Evolutionary conservation across 306 rosid species (phyloP), one percentile per base, ranked within the genome.

Genomic region (Quillaja saponaria): DNA sequence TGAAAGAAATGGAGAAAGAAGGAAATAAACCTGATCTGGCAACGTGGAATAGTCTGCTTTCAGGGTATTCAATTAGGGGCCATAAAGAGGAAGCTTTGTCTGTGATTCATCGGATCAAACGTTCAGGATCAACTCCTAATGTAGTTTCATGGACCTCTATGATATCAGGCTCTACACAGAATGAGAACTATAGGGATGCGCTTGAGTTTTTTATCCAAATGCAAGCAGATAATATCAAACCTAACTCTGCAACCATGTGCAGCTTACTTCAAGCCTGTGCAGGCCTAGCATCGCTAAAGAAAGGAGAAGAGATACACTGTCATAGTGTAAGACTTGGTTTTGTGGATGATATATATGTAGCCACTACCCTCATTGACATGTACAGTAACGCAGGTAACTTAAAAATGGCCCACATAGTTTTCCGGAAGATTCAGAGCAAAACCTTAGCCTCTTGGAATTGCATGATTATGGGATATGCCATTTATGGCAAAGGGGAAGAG

Each of bases 101-200:
- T 0, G 71, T 73, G 58, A 72, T 84, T 38, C 60, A 64, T 39
- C 63, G 62, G 62, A 81, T 84, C 34, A 87, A 72, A 82, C 72
- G 57, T 67, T 81, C 64, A 1, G 90, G 90, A 41, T 58, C 74
- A 18, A 46, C 76, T n/a, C 87, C 88, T 49, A 84, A 79, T 61
- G 90, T 84, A 45, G 77, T 87, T 50, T 77, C 90, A 44, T 87
- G 95, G 95, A 87, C 95, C 66, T 84, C 90, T 42, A 60, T 87
- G 63, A 79, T 87, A 72, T 77, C 95, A 49, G 88, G 95, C 15
- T 77, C 82, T 71, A 60, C 86, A 67, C 82, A 75, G 41, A 84
- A 77, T 59, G 78, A 67, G 65, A 84, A 77, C 14, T 71, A 79
- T n/a, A 0, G 44, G 15, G 83, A 73, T 40, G 75, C 87, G 51